Conservation (phyloP, 2,329 filamentous ascomycete species). For the Conoideocrella luteorostrata region DNA sequence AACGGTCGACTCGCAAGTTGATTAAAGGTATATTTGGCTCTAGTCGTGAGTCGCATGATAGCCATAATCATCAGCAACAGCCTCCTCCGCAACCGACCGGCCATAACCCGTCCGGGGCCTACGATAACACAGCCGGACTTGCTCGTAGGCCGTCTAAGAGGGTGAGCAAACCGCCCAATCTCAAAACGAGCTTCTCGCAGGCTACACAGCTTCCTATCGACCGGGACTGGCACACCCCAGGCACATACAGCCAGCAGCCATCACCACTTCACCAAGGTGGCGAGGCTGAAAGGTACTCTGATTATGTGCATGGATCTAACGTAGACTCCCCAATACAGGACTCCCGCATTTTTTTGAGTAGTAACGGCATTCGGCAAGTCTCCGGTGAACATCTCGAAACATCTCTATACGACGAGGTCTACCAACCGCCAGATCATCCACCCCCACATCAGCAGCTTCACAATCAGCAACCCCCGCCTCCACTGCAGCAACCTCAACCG, state of each 20-base stretch:
- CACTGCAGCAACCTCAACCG: slow-evolving; percentile 17
- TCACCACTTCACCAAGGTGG: slow-evolving; percentile 41
- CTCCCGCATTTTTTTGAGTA: slow-evolving; percentile 24
- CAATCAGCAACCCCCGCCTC: slow-evolving; percentile 12
- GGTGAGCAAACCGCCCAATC: slow-evolving; percentile 40
- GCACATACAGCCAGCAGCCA: slow-evolving; percentile 14
- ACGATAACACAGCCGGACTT: slow-evolving; percentile 44
- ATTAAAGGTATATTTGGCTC: slow-evolving; percentile 49
- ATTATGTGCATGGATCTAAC: slow-evolving; percentile 32
- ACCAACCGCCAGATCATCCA: slow-evolving; percentile 25
- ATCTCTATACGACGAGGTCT: slow-evolving; percentile 40
- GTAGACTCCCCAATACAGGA: slow-evolving; percentile 33
- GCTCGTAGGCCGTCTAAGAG: slow-evolving; percentile 52
- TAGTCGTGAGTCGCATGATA: slow-evolving; percentile 12
- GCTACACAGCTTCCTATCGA: slow-evolving; percentile 9
- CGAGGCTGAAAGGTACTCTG: slow-evolving; percentile 31
- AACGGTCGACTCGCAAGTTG: slow-evolving; percentile 46
- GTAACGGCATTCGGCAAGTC: slow-evolving; percentile 43
- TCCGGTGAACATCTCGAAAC: slow-evolving; percentile 34
- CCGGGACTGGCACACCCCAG: slow-evolving; percentile 16
- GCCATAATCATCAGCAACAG: slow-evolving; percentile 17
- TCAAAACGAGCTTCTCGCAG: slow-evolving; percentile 35
- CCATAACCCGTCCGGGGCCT: slow-evolving; percentile 26
- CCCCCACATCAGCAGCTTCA: slow-evolving; percentile 26
- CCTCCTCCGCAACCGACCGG: slow-evolving; percentile 3